A percentile compares a stretch with the other conserved stretches of the same genome.
These are phyloP conservation scores for Ophiostoma tasmaniense DNA, from an alignment of 2,329 filamentous ascomycete species.

Conservation along the genomic window DNA sequence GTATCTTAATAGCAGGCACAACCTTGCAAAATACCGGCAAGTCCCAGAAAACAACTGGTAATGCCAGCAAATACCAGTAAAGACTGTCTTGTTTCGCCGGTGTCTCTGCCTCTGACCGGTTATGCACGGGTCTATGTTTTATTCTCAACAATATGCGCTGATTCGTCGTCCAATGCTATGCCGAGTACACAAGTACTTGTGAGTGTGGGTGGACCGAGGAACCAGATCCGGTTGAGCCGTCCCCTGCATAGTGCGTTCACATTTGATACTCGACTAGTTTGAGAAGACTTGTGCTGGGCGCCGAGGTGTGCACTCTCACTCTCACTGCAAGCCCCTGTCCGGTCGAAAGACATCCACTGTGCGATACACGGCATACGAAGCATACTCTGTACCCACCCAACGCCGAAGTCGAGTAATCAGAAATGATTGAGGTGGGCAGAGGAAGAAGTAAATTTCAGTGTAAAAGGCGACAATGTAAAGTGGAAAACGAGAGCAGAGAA, in stretches of 20 bases:
- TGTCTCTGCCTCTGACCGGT: background rate
- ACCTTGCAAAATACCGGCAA: background rate
- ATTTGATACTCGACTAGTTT: background rate
- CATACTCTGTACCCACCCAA: background rate
- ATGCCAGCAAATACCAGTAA: background rate
- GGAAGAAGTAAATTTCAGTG: background rate
- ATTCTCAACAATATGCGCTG: background rate
- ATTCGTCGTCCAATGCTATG: background rate
- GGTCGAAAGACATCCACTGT: background rate
- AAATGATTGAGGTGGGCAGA: background rate
- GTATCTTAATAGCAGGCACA: background rate
- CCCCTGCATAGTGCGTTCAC: background rate
- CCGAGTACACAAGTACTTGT: constrained; percentile 3
- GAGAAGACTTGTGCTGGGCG: background rate
- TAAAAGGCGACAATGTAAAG: background rate
- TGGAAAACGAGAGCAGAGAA: background rate
- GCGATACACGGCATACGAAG: background rate
- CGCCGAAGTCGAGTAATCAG: background rate
- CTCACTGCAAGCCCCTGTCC: background rate
- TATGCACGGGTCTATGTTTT: background rate
- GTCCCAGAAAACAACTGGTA: background rate
- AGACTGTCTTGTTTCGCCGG: background rate
- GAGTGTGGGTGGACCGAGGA: background rate
- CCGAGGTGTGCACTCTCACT: background rate
- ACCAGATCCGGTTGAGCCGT: background rate